Conservation (phyloP, 2,329 filamentous ascomycete genomes). For the Cadophora gregata region DNA sequence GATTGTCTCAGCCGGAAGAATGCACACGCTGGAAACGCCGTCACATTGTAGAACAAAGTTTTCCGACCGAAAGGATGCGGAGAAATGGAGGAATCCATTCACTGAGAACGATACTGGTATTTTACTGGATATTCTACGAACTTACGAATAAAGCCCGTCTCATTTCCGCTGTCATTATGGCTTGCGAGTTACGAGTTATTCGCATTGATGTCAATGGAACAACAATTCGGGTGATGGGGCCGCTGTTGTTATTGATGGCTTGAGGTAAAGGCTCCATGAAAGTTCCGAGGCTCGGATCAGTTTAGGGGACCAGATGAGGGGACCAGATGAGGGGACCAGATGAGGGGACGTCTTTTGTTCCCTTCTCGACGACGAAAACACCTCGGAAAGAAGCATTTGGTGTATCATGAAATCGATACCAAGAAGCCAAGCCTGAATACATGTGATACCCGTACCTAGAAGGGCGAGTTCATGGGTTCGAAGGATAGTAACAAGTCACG, state of each 20-base stretch:
- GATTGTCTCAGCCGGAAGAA: slow-evolving; percentile 11
- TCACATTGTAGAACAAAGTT: slow-evolving; percentile 12
- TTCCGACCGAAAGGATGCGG: slow-evolving; percentile 10
- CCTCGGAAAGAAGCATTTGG: slow-evolving; percentile 15
- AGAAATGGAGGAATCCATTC: slow-evolving; percentile 9
- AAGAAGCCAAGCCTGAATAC: background rate
- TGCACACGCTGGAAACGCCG: background rate
- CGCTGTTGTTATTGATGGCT: slow-evolving; percentile 4
- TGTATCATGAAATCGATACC: slow-evolving; percentile 1
- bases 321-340: background rate
- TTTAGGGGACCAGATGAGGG: too few species aligned
- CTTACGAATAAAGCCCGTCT: background rate
- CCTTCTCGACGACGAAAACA: slow-evolving; percentile 5
- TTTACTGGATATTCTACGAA: background rate
- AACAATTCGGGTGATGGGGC: slow-evolving; percentile 2
- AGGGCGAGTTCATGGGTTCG: slow-evolving; percentile 1
- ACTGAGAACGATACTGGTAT: background rate
- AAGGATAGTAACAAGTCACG: background rate
- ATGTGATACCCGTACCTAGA: slow-evolving; percentile 9
- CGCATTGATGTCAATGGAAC: background rate
- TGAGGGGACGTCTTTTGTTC: background rate
- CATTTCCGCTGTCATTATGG: background rate
- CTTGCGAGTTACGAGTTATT: background rate
- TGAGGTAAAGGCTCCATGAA: background rate
- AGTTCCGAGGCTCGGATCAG: slow-evolving; percentile 6